Percentiles rank a stretch among this genome's conserved stretches.
These are phyloP conservation scores for Paracorniculantispora psalliotae DNA, from an alignment of 2,329 filamentous ascomycete genomes.

Conservation along the genomic window DNA sequence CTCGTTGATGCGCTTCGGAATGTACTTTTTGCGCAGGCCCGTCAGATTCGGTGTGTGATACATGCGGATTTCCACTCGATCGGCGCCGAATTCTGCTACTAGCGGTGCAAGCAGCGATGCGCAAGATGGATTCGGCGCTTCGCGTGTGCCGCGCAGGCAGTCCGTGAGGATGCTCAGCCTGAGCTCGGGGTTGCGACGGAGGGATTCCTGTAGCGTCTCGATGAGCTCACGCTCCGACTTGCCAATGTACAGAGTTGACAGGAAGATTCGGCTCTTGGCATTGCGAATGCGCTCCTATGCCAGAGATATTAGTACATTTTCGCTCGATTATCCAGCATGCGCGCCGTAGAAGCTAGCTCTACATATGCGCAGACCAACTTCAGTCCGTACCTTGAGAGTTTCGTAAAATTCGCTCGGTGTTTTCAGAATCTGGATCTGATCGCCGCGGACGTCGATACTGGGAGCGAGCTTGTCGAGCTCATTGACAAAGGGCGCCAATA, in stretches of 20 bases:
- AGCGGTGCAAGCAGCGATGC: constrained; percentile 83
- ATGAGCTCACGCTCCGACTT: constrained; percentile 90
- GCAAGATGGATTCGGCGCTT: constrained; percentile 79
- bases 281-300: constrained; percentile 76
- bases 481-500: constrained; percentile 50
- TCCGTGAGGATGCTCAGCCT: constrained; percentile 88
- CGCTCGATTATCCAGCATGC: too few relatives aligned
- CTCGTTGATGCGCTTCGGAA: constrained; percentile 91
- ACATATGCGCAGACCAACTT: too few relatives aligned
- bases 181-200: constrained; percentile 69
- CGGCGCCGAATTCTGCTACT: constrained; percentile 75
- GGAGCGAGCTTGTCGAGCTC: constrained; percentile 88
- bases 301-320: too few relatives aligned
- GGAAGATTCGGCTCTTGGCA: constrained; percentile 75
- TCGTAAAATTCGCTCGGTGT: constrained; percentile 88
- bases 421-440: constrained; percentile 72
- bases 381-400: constrained; percentile 76
- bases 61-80: constrained; percentile 89
- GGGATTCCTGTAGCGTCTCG: constrained; percentile 66
- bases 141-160: constrained; percentile 82
- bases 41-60: constrained; percentile 96
- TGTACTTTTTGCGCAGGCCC: constrained; percentile 73
- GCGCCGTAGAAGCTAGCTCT: too few relatives aligned
- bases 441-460: constrained; percentile 79
- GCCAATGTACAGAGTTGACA: constrained; percentile 96